Conservation (phyloP, 2,329 filamentous ascomycete species). For the Anthostomella pinea region DNA sequence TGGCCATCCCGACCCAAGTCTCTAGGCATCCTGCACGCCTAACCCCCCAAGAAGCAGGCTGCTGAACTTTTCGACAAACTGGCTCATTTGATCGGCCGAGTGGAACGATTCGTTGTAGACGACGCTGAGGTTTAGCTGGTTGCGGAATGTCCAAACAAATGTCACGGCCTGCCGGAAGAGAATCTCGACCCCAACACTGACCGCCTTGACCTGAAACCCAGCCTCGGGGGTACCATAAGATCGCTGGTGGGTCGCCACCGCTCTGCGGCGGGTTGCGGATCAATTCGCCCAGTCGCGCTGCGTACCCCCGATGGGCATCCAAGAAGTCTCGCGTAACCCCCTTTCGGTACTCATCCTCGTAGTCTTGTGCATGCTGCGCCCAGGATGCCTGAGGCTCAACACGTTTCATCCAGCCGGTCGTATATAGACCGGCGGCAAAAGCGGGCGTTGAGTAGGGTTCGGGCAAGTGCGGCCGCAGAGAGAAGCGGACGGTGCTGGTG, state of each 20-base stretch:
- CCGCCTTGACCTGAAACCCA: constrained; percentile 24
- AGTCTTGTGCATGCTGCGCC: constrained; percentile 9
- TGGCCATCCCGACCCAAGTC: no score
- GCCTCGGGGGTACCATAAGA: constrained; percentile 21
- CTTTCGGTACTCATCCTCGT: constrained; percentile 23
- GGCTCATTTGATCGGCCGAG: constrained; percentile 20
- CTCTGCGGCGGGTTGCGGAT: constrained; percentile 19
- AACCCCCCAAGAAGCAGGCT: constrained; percentile 12
- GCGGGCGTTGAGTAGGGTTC: constrained; percentile 25
- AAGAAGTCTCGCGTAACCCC: constrained; percentile 21
- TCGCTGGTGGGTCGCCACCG: constrained; percentile 14
- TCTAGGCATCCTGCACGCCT: constrained; percentile 9
- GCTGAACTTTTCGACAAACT: constrained; percentile 26
- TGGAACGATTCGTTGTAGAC: constrained; percentile 35
- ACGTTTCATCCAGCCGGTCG: no score
- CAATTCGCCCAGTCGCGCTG: constrained; percentile 20
- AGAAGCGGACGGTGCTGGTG: constrained; percentile 29
- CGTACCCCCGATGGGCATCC: constrained; percentile 27
- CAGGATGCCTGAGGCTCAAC: no score
- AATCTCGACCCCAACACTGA: constrained; percentile 32
- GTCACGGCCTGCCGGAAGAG: constrained; percentile 28
- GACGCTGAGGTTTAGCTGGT: constrained; percentile 29
- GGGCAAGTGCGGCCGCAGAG: constrained; percentile 27
- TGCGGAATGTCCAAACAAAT: constrained; percentile 33
- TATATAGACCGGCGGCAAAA: constrained; percentile 24